Evolutionary conservation across 1,284 basidiomycete genomes (phyloP), one percentile per base, ranked within the genome.

Genomic region (Malassezia nana): DNA sequence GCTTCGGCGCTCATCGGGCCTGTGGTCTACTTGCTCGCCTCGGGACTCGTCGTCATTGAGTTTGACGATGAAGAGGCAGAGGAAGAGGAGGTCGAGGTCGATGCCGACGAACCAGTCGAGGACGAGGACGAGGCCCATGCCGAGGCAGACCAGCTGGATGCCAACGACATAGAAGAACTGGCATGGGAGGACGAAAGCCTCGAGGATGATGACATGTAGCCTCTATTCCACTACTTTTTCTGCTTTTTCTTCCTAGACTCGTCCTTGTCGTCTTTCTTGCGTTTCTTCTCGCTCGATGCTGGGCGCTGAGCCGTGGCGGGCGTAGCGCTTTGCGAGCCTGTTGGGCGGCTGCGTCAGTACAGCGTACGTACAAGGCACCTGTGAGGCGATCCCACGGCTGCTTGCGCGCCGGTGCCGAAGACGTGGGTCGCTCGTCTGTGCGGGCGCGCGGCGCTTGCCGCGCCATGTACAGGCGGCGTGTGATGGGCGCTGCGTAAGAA

Each of bases 21-120:
- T 32, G 48, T 69, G 12, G 61, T 60, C 12, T 69, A 57, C 46
- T 48, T 65, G n/a, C 57, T 66, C 48, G 58, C 59, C 22, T 65
- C 61, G 32, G 66, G 66, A 32, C 60, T 69, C 57, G 60, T 69
- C 52, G 63, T 59, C 56, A 59, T 69, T 26, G 52, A 60, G 41
- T 51, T 53, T 13, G 52, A 51, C 16, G 57, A 59, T 15, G 30
- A 35, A 9, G 52, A 51, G 16, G 48, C 18, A n/a, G 40, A 31
- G 24, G 40, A 10, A 6, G 30, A 43, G 31, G 22, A 33, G 16
- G 18, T 33, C 28, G 35, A 33, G 1, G 38, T 6, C 20, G 39
- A 35, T 24, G 25, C 30, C 20, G 25, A 22, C 12, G 12, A n/a
- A 6, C 6, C 13, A 26, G 25, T 28, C 16, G 24, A 29, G n/a